phyloP scores from a whole-genome alignment of 1,284 basidiomycete genomes.

The Rhodotorula sp. region DNA sequence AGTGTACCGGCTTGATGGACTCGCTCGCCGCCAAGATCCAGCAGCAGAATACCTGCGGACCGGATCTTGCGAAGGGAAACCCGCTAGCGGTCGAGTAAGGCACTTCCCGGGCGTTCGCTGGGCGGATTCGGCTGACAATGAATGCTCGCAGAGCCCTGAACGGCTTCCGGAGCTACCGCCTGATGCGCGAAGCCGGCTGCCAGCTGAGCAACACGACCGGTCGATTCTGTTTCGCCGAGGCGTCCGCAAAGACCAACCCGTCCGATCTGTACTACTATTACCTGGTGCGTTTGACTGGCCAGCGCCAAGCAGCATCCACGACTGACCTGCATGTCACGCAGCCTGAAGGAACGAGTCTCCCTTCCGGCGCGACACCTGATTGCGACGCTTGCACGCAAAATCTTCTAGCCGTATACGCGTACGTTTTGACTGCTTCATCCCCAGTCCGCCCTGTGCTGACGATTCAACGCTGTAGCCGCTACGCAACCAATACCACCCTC shows the following conservation, averaged over 20 bases:
- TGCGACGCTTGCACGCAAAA: constrained; percentile 38
- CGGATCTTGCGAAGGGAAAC: constrained; percentile 38
- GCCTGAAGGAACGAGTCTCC: constrained; percentile 32
- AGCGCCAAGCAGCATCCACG: rapidly evolving
- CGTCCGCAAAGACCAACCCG: constrained; percentile 23
- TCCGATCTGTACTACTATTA: constrained; percentile 42
- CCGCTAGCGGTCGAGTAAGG: constrained; percentile 36
- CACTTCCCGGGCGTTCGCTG: not conserved
- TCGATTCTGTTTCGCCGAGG: constrained; percentile 42
- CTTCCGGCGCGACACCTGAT: constrained; percentile 33
- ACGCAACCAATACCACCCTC: constrained; percentile 41
- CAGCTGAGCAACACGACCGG: constrained; percentile 28
- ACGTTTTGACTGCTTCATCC: not conserved
- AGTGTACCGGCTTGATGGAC: constrained; percentile 36
- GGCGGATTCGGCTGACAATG: not conserved
- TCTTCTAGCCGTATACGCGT: constrained; percentile 39
- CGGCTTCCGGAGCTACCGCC: constrained; percentile 40
- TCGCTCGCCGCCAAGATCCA: constrained; percentile 28
- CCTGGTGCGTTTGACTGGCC: not conserved
- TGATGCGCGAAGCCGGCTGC: constrained; percentile 39
- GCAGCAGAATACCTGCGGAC: constrained; percentile 30
- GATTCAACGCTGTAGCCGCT: constrained; percentile 22
- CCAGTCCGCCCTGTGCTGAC: not conserved
- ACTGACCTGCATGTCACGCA: not conserved
- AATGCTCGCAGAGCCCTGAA: constrained; percentile 24